phyloP scores from a whole-genome alignment of 164 flowering plant species.

The Berberis vulgaris region DNA sequence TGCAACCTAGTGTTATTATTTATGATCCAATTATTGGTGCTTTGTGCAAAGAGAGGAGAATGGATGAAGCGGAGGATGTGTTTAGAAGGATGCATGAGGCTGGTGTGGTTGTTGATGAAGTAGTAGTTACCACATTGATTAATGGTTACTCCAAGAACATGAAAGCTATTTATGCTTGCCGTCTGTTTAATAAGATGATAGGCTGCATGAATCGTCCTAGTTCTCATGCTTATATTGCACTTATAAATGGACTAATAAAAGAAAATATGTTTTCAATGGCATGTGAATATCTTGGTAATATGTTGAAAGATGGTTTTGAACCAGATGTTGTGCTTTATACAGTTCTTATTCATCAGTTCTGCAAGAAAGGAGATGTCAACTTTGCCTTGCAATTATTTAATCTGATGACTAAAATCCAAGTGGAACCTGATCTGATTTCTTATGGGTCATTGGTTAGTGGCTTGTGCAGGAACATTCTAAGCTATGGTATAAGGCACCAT shows the following conservation, averaged over 20 bases:
- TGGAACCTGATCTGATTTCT: conserved; percentile 27
- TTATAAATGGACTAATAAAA: conserved; percentile 51
- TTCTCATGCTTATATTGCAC: conserved; percentile 39
- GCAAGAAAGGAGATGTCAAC: conserved; percentile 45
- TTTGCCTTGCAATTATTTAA: conserved; percentile 35
- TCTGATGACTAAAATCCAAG: conserved; percentile 40
- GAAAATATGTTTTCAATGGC: conserved; percentile 41
- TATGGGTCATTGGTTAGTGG: conserved; percentile 43
- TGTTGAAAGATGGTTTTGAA: conserved; percentile 44
- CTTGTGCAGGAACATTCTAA: conserved; percentile 30
- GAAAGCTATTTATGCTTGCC: conserved; percentile 29
- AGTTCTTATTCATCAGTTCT: conserved; percentile 42
- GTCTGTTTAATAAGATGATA: conserved; percentile 44
- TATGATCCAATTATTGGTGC: conserved; percentile 44
- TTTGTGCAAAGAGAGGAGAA: conserved; percentile 32
- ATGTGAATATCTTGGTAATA: conserved; percentile 36
- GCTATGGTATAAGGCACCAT: no score
- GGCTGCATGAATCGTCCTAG: conserved; percentile 30
- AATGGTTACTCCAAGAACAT: conserved; percentile 47
- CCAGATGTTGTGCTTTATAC: conserved; percentile 52
- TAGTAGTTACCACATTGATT: conserved; percentile 43
- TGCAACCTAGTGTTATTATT: conserved; percentile 51
- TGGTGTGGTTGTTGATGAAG: conserved; percentile 47
- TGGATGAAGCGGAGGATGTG: conserved; percentile 40
- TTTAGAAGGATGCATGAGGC: conserved; percentile 45